These are phyloP conservation scores for Yamadazyma nakazawae DNA, from an alignment of 805 yeast species.

Conservation along the genomic window DNA sequence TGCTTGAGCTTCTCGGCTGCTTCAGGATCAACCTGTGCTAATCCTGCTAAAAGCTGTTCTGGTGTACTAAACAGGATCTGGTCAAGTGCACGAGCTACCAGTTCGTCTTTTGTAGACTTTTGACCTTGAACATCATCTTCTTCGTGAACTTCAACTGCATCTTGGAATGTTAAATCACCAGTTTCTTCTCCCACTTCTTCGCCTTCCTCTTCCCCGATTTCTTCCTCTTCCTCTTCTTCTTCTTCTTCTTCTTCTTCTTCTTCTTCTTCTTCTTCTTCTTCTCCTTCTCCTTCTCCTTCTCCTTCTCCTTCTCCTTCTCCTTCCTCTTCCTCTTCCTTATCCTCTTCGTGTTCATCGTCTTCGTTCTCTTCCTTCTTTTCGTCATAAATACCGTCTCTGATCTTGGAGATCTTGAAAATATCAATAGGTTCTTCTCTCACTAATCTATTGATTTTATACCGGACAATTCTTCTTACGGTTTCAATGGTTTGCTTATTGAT, in stretches of 20 bases:
- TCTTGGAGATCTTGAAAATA: constrained; percentile 37
- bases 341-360: constrained; percentile 23
- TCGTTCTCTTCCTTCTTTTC: constrained; percentile 21
- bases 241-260: constrained; percentile 18
- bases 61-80: constrained; percentile 13
- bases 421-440: constrained; percentile 50
- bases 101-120: too few relatives aligned
- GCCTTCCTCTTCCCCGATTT: constrained; percentile 17
- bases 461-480: constrained; percentile 63
- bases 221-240: constrained; percentile 18
- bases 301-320: constrained; percentile 14
- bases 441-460: constrained; percentile 66
- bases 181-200: constrained; percentile 14
- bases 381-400: constrained; percentile 35
- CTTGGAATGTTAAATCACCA: constrained; percentile 18
- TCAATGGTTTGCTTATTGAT: constrained; percentile 56
- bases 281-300: constrained; percentile 18
- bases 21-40: constrained; percentile 13
- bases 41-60: constrained; percentile 14
- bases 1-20: constrained; percentile 28
- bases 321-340: constrained; percentile 19
- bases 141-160: constrained; percentile 7
- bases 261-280: constrained; percentile 16
- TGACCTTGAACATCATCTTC: constrained; percentile 17
- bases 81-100: constrained; percentile 17